These are phyloP conservation scores for Beauveria bassiana DNA, from an alignment of 2,329 filamentous ascomycete genomes.

Conservation along the genomic window DNA sequence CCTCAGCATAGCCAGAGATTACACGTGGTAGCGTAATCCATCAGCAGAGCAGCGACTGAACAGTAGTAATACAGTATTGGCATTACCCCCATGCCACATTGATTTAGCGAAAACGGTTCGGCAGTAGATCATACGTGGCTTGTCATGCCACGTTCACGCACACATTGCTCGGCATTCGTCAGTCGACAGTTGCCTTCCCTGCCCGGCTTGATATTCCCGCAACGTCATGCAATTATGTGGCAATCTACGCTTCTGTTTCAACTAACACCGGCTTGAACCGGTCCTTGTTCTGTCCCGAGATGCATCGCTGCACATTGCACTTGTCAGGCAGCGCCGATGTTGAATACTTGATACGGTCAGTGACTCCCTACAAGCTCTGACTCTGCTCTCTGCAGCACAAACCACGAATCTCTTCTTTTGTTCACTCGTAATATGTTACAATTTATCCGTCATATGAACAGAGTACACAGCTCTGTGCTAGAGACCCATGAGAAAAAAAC, in stretches of 20 bases:
- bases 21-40: slow-evolving; percentile 1
- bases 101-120: neutral
- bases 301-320: neutral
- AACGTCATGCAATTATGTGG: neutral
- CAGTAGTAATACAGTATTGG: neutral
- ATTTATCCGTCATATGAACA: neutral
- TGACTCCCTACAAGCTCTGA: neutral
- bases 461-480: neutral
- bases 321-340: neutral
- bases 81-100: neutral
- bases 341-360: too few species aligned
- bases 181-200: neutral
- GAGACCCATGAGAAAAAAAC: neutral
- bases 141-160: neutral
- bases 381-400: neutral
- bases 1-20: neutral
- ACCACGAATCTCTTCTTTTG: neutral
- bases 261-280: neutral
- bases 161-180: neutral
- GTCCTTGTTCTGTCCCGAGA: neutral
- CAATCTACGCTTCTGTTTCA: neutral
- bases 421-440: neutral
- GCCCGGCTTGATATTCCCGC: neutral
- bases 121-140: slow-evolving; percentile 4
- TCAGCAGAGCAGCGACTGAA: neutral